A percentile compares a stretch with the other conserved stretches of the same genome.
Conservation (phyloP, 2,329 filamentous ascomycete genomes). For the Ampelomyces quisqualis region DNA sequence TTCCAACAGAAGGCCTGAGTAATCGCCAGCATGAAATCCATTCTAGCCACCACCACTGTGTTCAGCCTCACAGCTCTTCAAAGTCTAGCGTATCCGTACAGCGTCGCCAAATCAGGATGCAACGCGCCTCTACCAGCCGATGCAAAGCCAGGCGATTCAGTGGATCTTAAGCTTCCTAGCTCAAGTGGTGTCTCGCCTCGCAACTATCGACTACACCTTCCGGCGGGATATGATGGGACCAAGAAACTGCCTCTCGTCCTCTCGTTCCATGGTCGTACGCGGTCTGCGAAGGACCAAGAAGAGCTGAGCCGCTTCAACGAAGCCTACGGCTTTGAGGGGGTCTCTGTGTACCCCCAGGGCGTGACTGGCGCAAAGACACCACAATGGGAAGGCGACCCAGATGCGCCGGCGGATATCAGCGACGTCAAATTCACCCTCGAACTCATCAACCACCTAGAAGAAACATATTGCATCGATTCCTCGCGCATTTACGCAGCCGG, state of each 20-base stretch:
- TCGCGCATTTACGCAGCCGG: constrained; percentile 50
- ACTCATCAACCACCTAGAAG: constrained; percentile 45
- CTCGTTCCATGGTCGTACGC: constrained; percentile 51
- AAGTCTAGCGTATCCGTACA: background rate
- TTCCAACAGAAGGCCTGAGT: too few species aligned
- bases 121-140: constrained; percentile 21
- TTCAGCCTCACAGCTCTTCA: background rate
- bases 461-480: constrained; percentile 50
- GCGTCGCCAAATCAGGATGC: constrained; percentile 6
- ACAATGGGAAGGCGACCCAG: constrained; percentile 50
- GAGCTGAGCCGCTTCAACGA: constrained; percentile 48
- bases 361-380: constrained; percentile 21
- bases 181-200: constrained; percentile 33
- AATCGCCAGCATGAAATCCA: too few species aligned
- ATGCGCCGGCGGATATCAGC: constrained; percentile 40
- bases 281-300: constrained; percentile 44
- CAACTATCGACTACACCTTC: constrained; percentile 44
- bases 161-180: constrained; percentile 29
- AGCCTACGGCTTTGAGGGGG: constrained; percentile 47
- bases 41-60: too few species aligned
- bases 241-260: constrained; percentile 48
- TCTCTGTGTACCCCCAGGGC: constrained; percentile 51
- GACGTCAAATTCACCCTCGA: constrained; percentile 51
- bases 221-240: constrained; percentile 43
- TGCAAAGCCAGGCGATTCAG: constrained; percentile 23